These are phyloP conservation scores for Kluyveromyces nonfermentans DNA, from an alignment of 805 yeast species.

Conservation along the genomic window DNA sequence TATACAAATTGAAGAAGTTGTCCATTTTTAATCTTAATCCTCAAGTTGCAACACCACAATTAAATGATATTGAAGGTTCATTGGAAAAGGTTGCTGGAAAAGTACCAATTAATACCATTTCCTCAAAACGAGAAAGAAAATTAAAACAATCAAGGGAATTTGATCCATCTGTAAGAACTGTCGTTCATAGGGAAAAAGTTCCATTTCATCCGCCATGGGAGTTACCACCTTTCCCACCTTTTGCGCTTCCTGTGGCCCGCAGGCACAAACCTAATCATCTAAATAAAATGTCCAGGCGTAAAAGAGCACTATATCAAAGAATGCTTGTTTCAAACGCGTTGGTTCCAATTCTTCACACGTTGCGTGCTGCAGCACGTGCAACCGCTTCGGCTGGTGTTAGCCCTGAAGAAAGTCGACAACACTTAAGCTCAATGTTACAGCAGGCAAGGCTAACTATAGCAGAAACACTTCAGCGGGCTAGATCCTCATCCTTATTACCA, in stretches of 20 bases:
- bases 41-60: slow-evolving; percentile 2
- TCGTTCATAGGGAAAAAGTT: slow-evolving; percentile 22
- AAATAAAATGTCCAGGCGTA: slow-evolving; percentile 4
- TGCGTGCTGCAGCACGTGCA: slow-evolving; percentile 28
- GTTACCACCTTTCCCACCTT: slow-evolving; percentile 25
- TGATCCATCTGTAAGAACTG: slow-evolving; percentile 18
- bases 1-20: slow-evolving; percentile 18
- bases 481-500: slow-evolving; percentile 8
- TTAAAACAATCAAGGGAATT: slow-evolving; percentile 4
- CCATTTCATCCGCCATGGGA: slow-evolving; percentile 29
- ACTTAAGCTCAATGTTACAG: slow-evolving; percentile 22
- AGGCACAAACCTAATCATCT: slow-evolving; percentile 11
- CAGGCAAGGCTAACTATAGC: slow-evolving; percentile 25
- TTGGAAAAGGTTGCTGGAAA: slow-evolving; percentile 8
- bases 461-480: slow-evolving; percentile 15
- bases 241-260: slow-evolving; percentile 23
- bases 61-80: slow-evolving; percentile 19
- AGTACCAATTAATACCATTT: slow-evolving; percentile 2
- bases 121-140: slow-evolving; percentile 5
- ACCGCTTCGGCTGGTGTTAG: slow-evolving; percentile 28
- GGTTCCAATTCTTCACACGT: slow-evolving; percentile 24
- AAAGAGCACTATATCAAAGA: slow-evolving; percentile 6
- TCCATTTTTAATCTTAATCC: slow-evolving; percentile 20
- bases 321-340: slow-evolving; percentile 20
- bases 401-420: slow-evolving; percentile 24